Evolutionary conservation across 768 basidiomycete species (phyloP).

Genomic region (Mycena floridula): DNA sequence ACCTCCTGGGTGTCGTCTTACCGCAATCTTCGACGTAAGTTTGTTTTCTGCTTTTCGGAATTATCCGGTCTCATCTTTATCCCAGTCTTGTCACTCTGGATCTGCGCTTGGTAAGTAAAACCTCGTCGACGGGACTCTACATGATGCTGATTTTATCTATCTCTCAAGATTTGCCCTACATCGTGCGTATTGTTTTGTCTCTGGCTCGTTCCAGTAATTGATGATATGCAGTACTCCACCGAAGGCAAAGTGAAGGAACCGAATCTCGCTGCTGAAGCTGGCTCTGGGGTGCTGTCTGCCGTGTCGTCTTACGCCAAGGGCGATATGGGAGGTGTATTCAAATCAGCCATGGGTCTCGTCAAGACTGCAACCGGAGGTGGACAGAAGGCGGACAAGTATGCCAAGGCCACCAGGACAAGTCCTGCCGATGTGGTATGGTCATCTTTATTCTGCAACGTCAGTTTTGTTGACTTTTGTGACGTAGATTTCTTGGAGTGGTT

Average conservation of each 20-base stretch:
- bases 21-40: slow-evolving; percentile 75
- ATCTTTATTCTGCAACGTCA: background rate
- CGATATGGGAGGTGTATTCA: slow-evolving; percentile 76
- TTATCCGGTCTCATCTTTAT: slow-evolving; percentile 2
- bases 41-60: background rate
- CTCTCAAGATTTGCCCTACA: slow-evolving; percentile 66
- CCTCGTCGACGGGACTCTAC: background rate
- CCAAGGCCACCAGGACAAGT: slow-evolving; percentile 64
- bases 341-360: slow-evolving; percentile 65
- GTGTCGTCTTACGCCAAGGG: slow-evolving; percentile 70
- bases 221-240: slow-evolving; percentile 67
- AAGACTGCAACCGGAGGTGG: slow-evolving; percentile 66
- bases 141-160: no score
- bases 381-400: slow-evolving; percentile 55
- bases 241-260: slow-evolving; percentile 96
- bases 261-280: slow-evolving; percentile 82
- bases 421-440: slow-evolving; percentile 77
- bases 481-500: slow-evolving; percentile 83
- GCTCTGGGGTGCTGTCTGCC: slow-evolving; percentile 77
- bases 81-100: slow-evolving; percentile 84
- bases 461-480: slow-evolving; percentile 3
- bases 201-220: background rate
- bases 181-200: slow-evolving; percentile 31
- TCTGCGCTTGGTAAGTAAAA: slow-evolving; percentile 62
- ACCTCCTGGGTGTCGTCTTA: slow-evolving; percentile 84